Evolutionary conservation across 177 flowering plant species (phyloP), one percentile per base, ranked within the genome.

Genomic region (Vitis hybrid): DNA sequence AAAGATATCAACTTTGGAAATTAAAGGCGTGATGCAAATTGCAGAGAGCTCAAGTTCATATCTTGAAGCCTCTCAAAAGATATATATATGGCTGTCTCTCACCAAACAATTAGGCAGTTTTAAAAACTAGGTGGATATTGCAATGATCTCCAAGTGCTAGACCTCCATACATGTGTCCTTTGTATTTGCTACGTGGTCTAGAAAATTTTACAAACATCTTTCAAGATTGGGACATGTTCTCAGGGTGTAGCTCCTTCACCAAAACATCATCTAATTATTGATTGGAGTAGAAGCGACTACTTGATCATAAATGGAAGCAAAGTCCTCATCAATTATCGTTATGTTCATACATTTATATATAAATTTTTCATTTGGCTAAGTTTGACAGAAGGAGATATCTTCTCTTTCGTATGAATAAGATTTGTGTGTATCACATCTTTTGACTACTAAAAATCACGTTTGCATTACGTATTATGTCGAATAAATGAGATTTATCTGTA

Each of bases 171-270:
- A 51, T 49, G 21, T 50, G 29, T n/a, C 53, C 55, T 11, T 64
- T 64, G 7, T 22, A 52, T 13, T 5, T 2, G 49, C 3, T 33
- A 62, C 57, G 72, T 76, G 75, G 79, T 53, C 53, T 33, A 55
- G 70, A 64, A 76, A 51, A 15, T 58, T 76, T 72, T 31, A 67
- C 45, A 72, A 68, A 66, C 75, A 64, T 57, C 75, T 72, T 58
- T 76, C 75, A 72, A 21, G 69, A 68, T 50, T 55, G 66, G 19
- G 70, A 72, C 71, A 52, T 76, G 53, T n/a, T 39, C 62, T 45
- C 19, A 9, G 51, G 31, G 70, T 65, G 55, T 68, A 51, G 53
- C 59, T 60, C 65, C 52, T 21, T 75, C 69, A 68, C 60, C 72
- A 69, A 51, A 73, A 67, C 62, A 45, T 67, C 60, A 56, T 16